Evolutionary conservation across 2,329 filamentous ascomycete species (phyloP).

Genomic region (Arthrobotrys sphaeroides): DNA sequence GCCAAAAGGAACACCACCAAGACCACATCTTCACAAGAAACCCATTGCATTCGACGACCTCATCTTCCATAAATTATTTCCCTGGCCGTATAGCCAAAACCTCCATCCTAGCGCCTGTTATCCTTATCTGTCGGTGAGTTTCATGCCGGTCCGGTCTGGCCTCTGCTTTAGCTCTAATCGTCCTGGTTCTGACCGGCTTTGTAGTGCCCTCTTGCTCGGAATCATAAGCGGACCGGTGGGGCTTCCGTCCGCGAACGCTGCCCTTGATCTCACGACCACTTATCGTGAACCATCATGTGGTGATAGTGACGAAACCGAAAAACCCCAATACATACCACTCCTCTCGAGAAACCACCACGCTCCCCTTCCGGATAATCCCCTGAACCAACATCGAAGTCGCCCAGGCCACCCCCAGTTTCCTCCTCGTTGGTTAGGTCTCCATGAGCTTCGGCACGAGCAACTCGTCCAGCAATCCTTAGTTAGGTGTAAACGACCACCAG

Average conservation of each 20-base stretch:
- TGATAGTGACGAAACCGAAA: constrained; percentile 34
- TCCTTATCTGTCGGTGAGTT: not conserved
- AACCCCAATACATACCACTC: constrained; percentile 11
- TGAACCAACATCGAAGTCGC: not conserved
- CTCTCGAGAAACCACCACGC: not conserved
- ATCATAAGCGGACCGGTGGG: constrained; percentile 51
- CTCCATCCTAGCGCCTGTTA: not conserved
- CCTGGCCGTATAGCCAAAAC: not conserved
- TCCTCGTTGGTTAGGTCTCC: constrained; percentile 4
- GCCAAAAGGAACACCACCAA: too few relatives aligned
- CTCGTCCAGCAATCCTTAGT: constrained; percentile 16
- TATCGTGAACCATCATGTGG: constrained; percentile 32
- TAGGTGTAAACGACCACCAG: constrained; percentile 18
- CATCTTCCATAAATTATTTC: not conserved
- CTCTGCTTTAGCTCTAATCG: constrained; percentile 3
- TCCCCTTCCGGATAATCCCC: not conserved
- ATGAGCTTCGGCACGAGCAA: constrained; percentile 41
- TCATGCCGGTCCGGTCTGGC: not conserved
- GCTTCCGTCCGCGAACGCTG: constrained; percentile 53
- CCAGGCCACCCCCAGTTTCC: not conserved
- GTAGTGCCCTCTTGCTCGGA: constrained; percentile 27
- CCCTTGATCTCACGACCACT: constrained; percentile 51
- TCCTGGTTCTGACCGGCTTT: constrained; percentile 18
- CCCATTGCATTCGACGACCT: not conserved
- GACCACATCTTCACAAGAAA: constrained; percentile 29